These are phyloP conservation scores for Ophiostoma pallidulum DNA, from an alignment of 2,329 filamentous ascomycete species.

Conservation along the genomic window DNA sequence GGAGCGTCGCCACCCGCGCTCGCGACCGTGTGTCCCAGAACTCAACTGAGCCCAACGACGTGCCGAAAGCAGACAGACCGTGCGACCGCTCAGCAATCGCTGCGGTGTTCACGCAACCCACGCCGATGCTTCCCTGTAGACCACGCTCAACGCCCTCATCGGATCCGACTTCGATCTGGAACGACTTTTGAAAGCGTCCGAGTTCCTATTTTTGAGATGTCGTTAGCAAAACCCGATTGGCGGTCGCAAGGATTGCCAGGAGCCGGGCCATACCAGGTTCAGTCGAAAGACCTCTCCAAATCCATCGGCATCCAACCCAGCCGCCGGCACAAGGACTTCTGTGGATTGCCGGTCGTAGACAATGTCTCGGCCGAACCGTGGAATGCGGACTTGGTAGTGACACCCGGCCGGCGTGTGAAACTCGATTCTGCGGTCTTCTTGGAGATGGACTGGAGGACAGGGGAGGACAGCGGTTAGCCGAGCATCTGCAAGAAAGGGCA, in stretches of 20 bases:
- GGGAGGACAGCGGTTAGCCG: not conserved
- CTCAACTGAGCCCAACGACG: conserved; percentile 88
- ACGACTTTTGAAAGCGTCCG: conserved; percentile 89
- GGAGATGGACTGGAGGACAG: conserved; percentile 57
- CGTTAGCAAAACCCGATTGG: not conserved
- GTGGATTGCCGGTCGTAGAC: conserved; percentile 73
- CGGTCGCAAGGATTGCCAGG: too few relatives aligned
- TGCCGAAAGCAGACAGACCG: conserved; percentile 86
- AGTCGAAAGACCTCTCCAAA: conserved; percentile 87
- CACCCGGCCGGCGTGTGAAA: conserved; percentile 85
- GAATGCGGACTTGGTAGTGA: conserved; percentile 82
- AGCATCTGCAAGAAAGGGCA: too few relatives aligned
- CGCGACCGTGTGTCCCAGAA: conserved; percentile 90
- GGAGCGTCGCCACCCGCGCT: conserved; percentile 67
- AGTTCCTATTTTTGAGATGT: conserved; percentile 43
- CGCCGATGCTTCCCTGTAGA: conserved; percentile 76
- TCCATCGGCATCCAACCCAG: conserved; percentile 77
- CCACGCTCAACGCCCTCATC: conserved; percentile 67
- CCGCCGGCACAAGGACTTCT: conserved; percentile 78
- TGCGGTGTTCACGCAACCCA: conserved; percentile 78
- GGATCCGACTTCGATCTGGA: conserved; percentile 79
- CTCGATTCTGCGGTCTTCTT: conserved; percentile 82
- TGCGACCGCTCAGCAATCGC: conserved; percentile 83
- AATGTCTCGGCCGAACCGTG: conserved; percentile 84
- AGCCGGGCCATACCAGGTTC: conserved; percentile 57